Evolutionary conservation across 2,329 filamentous ascomycete genomes (phyloP), one percentile per base, ranked within the genome.

Genomic region (Fusarium torulosum): DNA sequence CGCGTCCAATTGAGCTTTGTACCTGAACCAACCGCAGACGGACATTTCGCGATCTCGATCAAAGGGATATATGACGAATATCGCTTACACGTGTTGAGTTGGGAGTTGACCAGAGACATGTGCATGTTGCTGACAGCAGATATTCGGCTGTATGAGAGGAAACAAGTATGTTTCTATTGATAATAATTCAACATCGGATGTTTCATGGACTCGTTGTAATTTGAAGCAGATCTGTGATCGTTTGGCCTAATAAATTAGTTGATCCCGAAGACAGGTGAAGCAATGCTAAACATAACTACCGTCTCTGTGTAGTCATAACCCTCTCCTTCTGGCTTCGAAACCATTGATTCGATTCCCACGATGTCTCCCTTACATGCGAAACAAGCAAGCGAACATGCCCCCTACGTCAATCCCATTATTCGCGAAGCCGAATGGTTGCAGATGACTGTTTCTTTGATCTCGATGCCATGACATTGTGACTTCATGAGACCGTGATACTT

Each of bases 21-120:
- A 23, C 25, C 44, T 63, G 58, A 23, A 19, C 31, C 43, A 49
- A n/a, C 17, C 37, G 17, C 11, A 42, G 20, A 20, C n/a, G 6
- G 20, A n/a, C 10, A 29, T 25, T 31, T 31, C 31, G 25, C 14
- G 38, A 63, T 63, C 59, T 63, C 58, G 50, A 63, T 63, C 25
- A 14, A 33, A 20, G 25, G 31, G 13, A 59, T 20, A 42, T 46
- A 61, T 61, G 42, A 54, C 41, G 40, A 60, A 53, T 11, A 40
- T 20, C 40, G 29, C 57, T 55, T 38, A 40, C 56, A 44, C 14
- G 29, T 43, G 29, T 23, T 21, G 19, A 19, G 20, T 45, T 33
- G 38, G 43, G 21, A 17, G 29, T 41, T 25, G 31, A 51, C 31
- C 13, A 21, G 10, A 21, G 10, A 44, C 10, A 41, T 50, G 15